A percentile compares a stretch with the other conserved stretches of the same genome.
These are phyloP conservation scores for Diaporthe citri DNA, from an alignment of 2,329 filamentous ascomycete species.

Conservation along the genomic window DNA sequence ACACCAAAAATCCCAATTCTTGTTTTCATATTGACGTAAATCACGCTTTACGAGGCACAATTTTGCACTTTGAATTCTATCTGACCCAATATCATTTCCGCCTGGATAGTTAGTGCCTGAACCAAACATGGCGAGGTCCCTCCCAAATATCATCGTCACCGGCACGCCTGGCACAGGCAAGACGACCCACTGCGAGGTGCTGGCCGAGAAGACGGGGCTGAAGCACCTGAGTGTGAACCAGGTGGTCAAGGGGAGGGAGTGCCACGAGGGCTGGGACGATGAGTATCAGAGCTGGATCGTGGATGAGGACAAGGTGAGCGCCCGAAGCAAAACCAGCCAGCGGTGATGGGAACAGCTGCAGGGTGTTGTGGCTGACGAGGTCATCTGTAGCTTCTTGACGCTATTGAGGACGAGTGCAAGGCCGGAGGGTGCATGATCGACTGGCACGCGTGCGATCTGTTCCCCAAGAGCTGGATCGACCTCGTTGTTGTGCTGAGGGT, in stretches of 20 bases:
- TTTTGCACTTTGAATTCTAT: background rate
- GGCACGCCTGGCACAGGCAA: conserved; percentile 97
- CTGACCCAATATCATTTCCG: background rate
- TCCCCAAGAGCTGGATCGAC: conserved; percentile 94
- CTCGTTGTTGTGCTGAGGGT: conserved; percentile 92
- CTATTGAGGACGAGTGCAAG: conserved; percentile 84
- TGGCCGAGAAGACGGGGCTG: conserved; percentile 82
- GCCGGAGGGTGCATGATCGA: conserved; percentile 90
- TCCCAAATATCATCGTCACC: conserved; percentile 93
- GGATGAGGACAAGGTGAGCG: conserved; percentile 89
- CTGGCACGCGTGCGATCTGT: conserved; percentile 98
- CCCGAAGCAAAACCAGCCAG: background rate
- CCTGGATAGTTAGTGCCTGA: background rate
- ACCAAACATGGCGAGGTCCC: conserved; percentile 57
- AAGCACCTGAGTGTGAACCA: conserved; percentile 91
- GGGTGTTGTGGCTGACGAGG: conserved; percentile 36
- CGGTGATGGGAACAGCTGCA: background rate
- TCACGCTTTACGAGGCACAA: background rate
- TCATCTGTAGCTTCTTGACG: conserved; percentile 79
- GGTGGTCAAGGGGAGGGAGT: conserved; percentile 88
- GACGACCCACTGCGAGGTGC: conserved; percentile 87
- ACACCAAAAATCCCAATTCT: background rate
- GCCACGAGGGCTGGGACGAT: conserved; percentile 89
- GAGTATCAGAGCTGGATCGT: conserved; percentile 91
- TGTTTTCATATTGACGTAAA: background rate